These are phyloP conservation scores for Escallonia rubra DNA, from an alignment of 129 eudicot genomes.

Conservation along the genomic window DNA sequence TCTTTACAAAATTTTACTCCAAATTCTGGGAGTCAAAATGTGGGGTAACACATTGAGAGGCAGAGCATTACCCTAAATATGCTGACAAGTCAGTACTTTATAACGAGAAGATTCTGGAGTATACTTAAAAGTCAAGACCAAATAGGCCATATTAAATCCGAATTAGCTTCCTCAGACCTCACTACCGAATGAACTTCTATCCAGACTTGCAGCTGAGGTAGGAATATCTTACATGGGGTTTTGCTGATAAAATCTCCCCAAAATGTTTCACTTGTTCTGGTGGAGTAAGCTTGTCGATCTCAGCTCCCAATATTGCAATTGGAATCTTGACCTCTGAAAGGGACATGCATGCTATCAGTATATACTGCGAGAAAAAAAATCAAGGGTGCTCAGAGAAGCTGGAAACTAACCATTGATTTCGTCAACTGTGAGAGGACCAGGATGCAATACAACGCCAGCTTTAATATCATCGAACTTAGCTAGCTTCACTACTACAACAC, in stretches of 20 bases:
- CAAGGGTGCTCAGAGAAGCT: background rate
- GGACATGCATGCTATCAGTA: background rate
- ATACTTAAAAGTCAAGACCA: too few relatives aligned
- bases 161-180: too few relatives aligned
- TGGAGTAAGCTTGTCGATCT: conserved; percentile 26
- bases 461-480: conserved; percentile 39
- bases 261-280: conserved; percentile 32
- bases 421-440: conserved; percentile 32
- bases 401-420: conserved; percentile 34
- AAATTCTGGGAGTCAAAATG: too few relatives aligned
- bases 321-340: conserved; percentile 38
- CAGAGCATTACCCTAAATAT: too few relatives aligned
- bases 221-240: conserved; percentile 22
- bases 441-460: conserved; percentile 54
- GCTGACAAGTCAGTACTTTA: too few relatives aligned
- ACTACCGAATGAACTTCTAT: too few relatives aligned
- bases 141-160: too few relatives aligned
- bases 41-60: too few relatives aligned
- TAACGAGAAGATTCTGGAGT: too few relatives aligned
- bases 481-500: conserved; percentile 27
- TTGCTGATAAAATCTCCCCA: conserved; percentile 36
- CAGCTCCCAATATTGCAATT: conserved; percentile 53
- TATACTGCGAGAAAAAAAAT: too few relatives aligned
- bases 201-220: too few relatives aligned
- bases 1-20: too few relatives aligned